Evolutionary conservation across 1,284 basidiomycete species (phyloP), one percentile per base, ranked within the genome.

Genomic region (Lignosus rhinocerotis): DNA sequence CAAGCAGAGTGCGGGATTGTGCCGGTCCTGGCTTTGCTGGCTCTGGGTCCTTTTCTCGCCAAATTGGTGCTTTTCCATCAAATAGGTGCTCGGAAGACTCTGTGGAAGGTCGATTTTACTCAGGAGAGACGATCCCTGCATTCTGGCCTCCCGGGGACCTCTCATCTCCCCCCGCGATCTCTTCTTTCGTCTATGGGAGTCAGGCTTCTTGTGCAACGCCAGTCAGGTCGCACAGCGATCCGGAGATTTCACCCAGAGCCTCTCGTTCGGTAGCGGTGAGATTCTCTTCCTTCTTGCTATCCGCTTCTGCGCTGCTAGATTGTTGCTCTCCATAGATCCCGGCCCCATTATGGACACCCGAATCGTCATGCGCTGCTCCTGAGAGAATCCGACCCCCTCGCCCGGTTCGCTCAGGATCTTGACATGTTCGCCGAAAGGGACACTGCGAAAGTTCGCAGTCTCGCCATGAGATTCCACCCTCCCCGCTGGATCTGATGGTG

Each of bases 91-190:
- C 42, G 46, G 34, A 51, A 51, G 21, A 48, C 55, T 45, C 48
- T 32, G 25, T 51, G 19, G 48, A 50, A 55, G 33, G 38, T 25
- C 39, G 9, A 17, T 17, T 51, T 39, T 49, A 51, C 58, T 47
- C 58, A 53, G 45, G 45, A 52, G 58, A 50, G 53, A 59, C 54
- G 58, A 60, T 60, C 54, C 45, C 53, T 49, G 41, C 39, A 53
- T 56, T n/a, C 54, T 60, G 50, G 41, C 41, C 58, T 38, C 31
- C 51, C 51, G 58, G 54, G 45, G 51, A 56, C 54, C 47, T 51
- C 39, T 17, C 53, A 55, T 55, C 58, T 33, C 41, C 34, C 33
- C n/a, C 16, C n/a, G 16, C 58, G 49, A 52, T 50, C 58, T 53
- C 46, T 11, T 25, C 6, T 14, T 9, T 43, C 31, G 25, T 11